Percentiles rank a stretch among this genome's conserved stretches.
Evolutionary conservation across 768 basidiomycete genomes (phyloP).

Genomic region (Asterophora parasitica): DNA sequence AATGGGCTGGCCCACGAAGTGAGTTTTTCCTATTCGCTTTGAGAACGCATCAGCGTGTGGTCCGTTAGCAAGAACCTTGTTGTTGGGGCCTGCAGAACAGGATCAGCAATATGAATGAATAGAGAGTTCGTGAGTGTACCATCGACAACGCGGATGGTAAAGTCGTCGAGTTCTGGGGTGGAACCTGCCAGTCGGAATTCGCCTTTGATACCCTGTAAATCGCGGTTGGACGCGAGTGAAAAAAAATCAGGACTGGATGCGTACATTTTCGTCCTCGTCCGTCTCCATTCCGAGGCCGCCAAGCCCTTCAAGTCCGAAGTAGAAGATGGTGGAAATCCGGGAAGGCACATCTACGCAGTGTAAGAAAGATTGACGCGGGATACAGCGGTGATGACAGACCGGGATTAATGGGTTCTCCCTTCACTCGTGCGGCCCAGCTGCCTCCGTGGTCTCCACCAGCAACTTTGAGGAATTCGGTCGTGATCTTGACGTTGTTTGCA

Average conservation of each 20-base stretch:
- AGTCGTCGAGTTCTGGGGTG: constrained; percentile 77
- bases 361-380: neutral
- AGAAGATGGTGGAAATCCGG: constrained; percentile 77
- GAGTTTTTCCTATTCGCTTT: constrained; percentile 63
- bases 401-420: constrained; percentile 69
- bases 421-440: constrained; percentile 84
- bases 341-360: constrained; percentile 40
- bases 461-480: constrained; percentile 84
- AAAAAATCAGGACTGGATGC: constrained; percentile 14
- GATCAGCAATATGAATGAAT: constrained; percentile 4
- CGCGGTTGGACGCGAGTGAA: neutral
- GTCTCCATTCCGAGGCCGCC: constrained; percentile 80
- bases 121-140: constrained; percentile 34
- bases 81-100: constrained; percentile 46
- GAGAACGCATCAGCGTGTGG: constrained; percentile 53
- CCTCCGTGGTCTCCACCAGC: constrained; percentile 78
- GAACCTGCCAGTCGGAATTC: constrained; percentile 67
- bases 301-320: constrained; percentile 82
- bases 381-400: constrained; percentile 34
- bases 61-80: constrained; percentile 50
- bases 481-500: constrained; percentile 79
- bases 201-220: constrained; percentile 66
- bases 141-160: constrained; percentile 74
- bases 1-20: constrained; percentile 60
- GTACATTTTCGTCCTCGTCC: constrained; percentile 68